Evolutionary conservation across 306 rosid species (phyloP), one percentile per base, ranked within the genome.

Genomic region (Begonia masoniana): DNA sequence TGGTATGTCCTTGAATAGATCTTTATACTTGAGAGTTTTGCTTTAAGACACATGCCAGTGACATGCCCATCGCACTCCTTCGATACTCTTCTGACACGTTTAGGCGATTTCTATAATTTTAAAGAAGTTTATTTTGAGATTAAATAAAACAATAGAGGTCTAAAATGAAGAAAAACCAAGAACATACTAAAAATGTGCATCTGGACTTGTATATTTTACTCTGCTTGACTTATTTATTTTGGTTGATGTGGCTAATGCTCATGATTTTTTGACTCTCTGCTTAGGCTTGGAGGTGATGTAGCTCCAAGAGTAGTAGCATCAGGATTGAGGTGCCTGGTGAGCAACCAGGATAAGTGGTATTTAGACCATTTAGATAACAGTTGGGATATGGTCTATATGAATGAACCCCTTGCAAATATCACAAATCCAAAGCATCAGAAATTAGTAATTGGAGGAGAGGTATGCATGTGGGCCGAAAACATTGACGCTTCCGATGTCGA

Each of bases 261-360:
- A 17, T 17, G 19, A 17, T 17, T 17, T 17, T 17, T 17, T 9
- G 10, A 23, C 47, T 21, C 52, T 45, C 10, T 15, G 47, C 43
- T 23, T 48, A 68, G 78, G 78, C 68, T 68, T 26, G 71, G 78
- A 26, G 63, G 31, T 1, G 74, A 71, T 60, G 78, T 74, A 13
- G 78, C 78, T 14, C 31, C 23, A 23, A 49, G 54, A 51, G 78
- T 41, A 13, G 74, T 64, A 13, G 68, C 57, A 42, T 64, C 78
- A 7, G 78, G 78, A 42, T 61, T 74, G 52, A 68, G 78, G 43
- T 74, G 78, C 68, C 68, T 74, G n/a, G 78, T 74, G 10, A 74
- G 78, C 64, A 74, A 74, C 74, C 78, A 68, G 57, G 78, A 73
- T 59, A 73, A 65, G 55, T 74, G 78, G 78, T 74, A 74, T 50